Evolutionary conservation across 208 protist species (phyloP).

Genomic region (Blechomonas ayalai): DNA sequence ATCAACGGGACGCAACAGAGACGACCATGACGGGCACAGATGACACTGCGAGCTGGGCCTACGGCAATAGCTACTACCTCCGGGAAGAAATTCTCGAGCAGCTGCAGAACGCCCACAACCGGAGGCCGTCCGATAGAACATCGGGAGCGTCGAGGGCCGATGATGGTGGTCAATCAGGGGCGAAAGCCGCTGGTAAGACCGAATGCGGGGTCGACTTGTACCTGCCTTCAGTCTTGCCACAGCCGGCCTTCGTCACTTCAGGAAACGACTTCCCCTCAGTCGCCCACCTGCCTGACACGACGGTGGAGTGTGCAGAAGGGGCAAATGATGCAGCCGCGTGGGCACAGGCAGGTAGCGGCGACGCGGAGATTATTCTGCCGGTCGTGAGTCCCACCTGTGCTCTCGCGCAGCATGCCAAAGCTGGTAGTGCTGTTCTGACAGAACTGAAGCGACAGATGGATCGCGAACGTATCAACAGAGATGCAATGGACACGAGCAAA

Average conservation of each 20-base stretch:
- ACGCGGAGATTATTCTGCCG: constrained; percentile 72
- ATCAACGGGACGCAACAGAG: constrained; percentile 44
- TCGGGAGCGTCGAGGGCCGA: constrained; percentile 6
- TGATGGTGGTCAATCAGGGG: too few species aligned
- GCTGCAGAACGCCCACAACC: constrained; percentile 11
- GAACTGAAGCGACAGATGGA: constrained; percentile 45
- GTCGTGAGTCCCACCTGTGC: constrained; percentile 40
- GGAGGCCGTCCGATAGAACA: neutral
- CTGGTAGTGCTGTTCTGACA: constrained; percentile 46
- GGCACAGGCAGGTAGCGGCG: constrained; percentile 7
- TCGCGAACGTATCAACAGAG: constrained; percentile 46
- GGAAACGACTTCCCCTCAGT: constrained; percentile 56
- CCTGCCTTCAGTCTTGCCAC: too few species aligned
- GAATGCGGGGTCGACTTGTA: too few species aligned
- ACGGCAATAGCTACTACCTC: constrained; percentile 63
- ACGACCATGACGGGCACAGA: constrained; percentile 34
- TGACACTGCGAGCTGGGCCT: constrained; percentile 35
- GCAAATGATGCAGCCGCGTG: neutral
- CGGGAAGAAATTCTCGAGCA: constrained; percentile 15
- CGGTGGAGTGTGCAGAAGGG: constrained; percentile 1
- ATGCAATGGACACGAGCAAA: constrained; percentile 59
- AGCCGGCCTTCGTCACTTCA: constrained; percentile 56
- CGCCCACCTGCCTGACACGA: neutral
- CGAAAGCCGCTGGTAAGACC: too few species aligned
- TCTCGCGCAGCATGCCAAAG: constrained; percentile 35